Percentiles rank a stretch among this genome's conserved stretches.
Conservation (phyloP, 2,329 filamentous ascomycete genomes). For the Pseudocercospora ulei region DNA sequence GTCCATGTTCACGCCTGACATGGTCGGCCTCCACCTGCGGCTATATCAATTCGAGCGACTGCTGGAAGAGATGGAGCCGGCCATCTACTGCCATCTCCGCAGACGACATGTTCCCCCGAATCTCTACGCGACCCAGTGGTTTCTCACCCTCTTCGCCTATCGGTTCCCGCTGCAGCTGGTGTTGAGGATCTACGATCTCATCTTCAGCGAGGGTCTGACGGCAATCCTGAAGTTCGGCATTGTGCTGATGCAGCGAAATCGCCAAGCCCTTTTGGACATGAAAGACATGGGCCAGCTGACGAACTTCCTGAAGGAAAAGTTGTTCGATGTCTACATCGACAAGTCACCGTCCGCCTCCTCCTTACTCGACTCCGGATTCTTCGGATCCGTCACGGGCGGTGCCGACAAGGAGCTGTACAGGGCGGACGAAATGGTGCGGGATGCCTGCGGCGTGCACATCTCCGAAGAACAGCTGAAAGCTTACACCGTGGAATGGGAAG, state of each 20-base stretch:
- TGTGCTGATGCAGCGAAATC: conserved; percentile 92
- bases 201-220: conserved; percentile 77
- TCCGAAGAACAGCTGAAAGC: conserved; percentile 69
- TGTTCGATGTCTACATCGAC: conserved; percentile 97
- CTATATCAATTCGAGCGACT: conserved; percentile 92
- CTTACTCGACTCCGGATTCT: conserved; percentile 92
- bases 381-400: conserved; percentile 79
- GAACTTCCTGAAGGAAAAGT: conserved; percentile 78
- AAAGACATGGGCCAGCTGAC: conserved; percentile 86
- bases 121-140: conserved; percentile 97
- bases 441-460: conserved; percentile 80
- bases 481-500: conserved; percentile 85
- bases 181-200: conserved; percentile 89
- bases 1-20: conserved; percentile 87
- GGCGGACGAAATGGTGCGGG: conserved; percentile 83
- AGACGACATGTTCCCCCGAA: conserved; percentile 79
- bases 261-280: conserved; percentile 64
- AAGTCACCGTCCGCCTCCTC: conserved; percentile 84
- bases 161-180: conserved; percentile 94
- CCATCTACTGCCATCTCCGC: conserved; percentile 86
- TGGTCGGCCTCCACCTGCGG: conserved; percentile 88
- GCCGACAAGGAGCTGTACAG: conserved; percentile 93
- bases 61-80: conserved; percentile 86
- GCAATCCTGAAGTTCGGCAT: conserved; percentile 92
- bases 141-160: conserved; percentile 95